Conservation (phyloP, 345 rosid species). For the Bruguiera gymnorhiza region DNA sequence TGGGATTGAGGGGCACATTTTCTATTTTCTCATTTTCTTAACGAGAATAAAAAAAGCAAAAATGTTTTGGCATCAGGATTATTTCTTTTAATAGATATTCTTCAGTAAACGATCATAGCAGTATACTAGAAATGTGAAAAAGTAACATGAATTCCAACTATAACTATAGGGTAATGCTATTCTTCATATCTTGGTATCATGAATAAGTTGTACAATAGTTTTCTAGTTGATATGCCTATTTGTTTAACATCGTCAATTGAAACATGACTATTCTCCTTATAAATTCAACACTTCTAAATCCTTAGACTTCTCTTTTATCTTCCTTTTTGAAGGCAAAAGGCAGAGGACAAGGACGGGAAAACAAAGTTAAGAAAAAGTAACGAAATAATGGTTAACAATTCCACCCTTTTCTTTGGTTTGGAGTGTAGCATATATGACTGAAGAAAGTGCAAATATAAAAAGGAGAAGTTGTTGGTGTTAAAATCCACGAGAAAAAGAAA, state of each 20-base stretch:
- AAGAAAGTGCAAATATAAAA: slow-evolving; percentile 27
- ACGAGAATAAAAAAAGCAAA: too few relatives aligned
- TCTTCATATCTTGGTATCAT: too few relatives aligned
- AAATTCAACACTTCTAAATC: background rate
- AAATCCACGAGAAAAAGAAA: slow-evolving; percentile 23
- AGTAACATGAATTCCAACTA: too few relatives aligned
- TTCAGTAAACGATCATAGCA: too few relatives aligned
- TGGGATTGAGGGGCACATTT: too few relatives aligned
- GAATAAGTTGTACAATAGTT: too few relatives aligned
- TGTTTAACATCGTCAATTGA: background rate
- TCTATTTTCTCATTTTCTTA: too few relatives aligned
- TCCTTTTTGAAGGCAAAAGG: slow-evolving; percentile 25
- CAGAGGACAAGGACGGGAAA: slow-evolving; percentile 13
- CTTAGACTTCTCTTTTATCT: background rate
- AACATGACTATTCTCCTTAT: background rate
- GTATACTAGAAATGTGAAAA: too few relatives aligned
- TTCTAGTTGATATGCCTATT: background rate
- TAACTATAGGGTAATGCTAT: too few relatives aligned
- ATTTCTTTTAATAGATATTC: too few relatives aligned
- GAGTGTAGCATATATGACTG: slow-evolving; percentile 16
- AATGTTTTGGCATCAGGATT: too few relatives aligned
- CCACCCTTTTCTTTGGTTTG: slow-evolving; percentile 16
- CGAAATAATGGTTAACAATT: slow-evolving; percentile 9
- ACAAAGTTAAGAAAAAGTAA: slow-evolving; percentile 8
- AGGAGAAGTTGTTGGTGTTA: slow-evolving; percentile 19